A percentile compares a stretch with the other conserved stretches of the same genome.
These are phyloP conservation scores for Lactarius evosmus DNA, from an alignment of 768 basidiomycete genomes.

Conservation along the genomic window DNA sequence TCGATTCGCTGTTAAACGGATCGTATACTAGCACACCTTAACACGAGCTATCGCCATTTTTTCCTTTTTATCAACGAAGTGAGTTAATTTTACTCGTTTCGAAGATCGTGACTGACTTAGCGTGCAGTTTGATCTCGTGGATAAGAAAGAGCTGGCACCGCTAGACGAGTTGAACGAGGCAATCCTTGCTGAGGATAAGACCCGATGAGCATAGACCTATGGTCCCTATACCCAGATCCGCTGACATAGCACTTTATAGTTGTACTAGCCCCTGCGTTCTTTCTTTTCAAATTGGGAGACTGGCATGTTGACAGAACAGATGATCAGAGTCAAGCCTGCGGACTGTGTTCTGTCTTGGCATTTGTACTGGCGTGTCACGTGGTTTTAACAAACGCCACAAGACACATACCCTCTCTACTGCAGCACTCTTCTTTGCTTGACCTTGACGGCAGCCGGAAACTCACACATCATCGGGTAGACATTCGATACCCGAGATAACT, in stretches of 20 bases:
- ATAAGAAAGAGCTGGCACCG: conserved; percentile 93
- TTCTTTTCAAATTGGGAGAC: neutral
- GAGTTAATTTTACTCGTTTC: conserved; percentile 27
- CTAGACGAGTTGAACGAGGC: conserved; percentile 94
- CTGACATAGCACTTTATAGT: neutral
- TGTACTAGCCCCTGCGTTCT: neutral
- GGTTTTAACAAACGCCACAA: neutral
- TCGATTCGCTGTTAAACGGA: neutral
- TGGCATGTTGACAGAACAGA: neutral
- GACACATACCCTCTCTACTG: neutral
- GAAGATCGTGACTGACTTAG: conserved; percentile 11
- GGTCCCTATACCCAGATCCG: neutral
- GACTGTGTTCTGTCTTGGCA: neutral
- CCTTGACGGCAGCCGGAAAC: neutral
- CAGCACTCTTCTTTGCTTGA: neutral
- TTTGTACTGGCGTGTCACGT: neutral
- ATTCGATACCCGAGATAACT: neutral
- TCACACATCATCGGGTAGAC: neutral
- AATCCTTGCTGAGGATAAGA: conserved; percentile 61
- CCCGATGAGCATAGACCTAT: conserved; percentile 27
- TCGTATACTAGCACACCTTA: conserved; percentile 74
- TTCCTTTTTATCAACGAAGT: conserved; percentile 97
- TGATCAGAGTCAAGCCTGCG: neutral
- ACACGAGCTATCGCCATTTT: conserved; percentile 98
- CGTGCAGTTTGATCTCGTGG: conserved; percentile 83